Conservation (phyloP, 2,329 filamentous ascomycete species). For the Epichloe hybrida region DNA sequence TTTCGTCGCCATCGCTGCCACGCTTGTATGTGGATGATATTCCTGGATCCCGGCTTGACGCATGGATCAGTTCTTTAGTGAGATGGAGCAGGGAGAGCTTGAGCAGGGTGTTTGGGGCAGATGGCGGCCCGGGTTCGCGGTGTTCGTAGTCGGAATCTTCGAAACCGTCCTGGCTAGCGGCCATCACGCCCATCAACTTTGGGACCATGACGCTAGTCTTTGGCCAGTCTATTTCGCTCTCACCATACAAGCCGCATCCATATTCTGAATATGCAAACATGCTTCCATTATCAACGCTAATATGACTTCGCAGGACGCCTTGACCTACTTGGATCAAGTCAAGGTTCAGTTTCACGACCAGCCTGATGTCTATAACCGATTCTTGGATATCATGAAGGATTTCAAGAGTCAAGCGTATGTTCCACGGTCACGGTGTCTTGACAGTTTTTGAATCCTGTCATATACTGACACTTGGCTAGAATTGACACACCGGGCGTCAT, state of each 20-base stretch:
- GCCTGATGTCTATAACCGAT: slow-evolving; percentile 92
- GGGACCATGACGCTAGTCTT: no score
- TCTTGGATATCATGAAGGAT: slow-evolving; percentile 98
- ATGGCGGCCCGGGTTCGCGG: no score
- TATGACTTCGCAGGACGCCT: slow-evolving; percentile 41
- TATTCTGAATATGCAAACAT: no score
- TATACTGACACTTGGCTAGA: slow-evolving; percentile 39
- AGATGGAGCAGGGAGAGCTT: background rate
- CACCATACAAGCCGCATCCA: no score
- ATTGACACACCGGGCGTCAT: slow-evolving; percentile 98
- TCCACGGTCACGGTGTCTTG: background rate
- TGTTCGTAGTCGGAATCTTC: no score
- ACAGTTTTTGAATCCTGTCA: slow-evolving; percentile 55
- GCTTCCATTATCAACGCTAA: background rate
- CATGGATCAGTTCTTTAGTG: background rate
- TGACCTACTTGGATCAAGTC: slow-evolving; percentile 95
- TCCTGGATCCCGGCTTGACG: background rate
- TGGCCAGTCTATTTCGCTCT: no score
- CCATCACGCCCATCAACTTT: no score
- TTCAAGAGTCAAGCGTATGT: slow-evolving; percentile 93
- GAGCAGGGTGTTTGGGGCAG: no score
- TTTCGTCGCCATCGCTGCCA: background rate
- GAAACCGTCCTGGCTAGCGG: no score
- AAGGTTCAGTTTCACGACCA: slow-evolving; percentile 97
- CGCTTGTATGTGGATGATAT: background rate